Percentiles rank a stretch among this genome's conserved stretches.
Evolutionary conservation across 139 green algal genomes (phyloP).

Genomic region (Tetratostichococcus sp.): DNA sequence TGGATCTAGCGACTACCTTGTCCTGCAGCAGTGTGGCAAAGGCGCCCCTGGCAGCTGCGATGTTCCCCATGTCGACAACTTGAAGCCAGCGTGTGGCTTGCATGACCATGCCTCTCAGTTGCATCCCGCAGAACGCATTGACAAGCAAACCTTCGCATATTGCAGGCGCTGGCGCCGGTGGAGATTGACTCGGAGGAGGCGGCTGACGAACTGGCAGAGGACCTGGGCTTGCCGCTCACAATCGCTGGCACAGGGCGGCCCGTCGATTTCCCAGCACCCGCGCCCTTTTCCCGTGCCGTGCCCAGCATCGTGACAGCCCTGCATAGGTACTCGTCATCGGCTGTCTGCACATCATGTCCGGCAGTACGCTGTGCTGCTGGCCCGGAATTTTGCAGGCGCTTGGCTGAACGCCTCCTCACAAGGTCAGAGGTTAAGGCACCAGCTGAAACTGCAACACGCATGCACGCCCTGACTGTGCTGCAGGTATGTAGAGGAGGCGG

Average conservation of each 20-base stretch:
- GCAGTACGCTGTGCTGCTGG: too few relatives aligned
- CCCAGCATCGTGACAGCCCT: conserved; percentile 31
- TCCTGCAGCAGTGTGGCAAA: too few relatives aligned
- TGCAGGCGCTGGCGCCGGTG: neutral
- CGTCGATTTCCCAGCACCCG: conserved; percentile 25
- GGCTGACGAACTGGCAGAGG: conserved; percentile 20
- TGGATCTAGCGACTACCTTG: too few relatives aligned
- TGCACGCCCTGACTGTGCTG: too few relatives aligned
- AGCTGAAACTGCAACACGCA: too few relatives aligned
- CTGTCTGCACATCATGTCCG: too few relatives aligned
- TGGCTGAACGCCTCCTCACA: too few relatives aligned
- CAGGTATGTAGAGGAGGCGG: conserved; percentile 25
- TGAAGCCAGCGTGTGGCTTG: neutral
- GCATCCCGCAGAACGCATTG: too few relatives aligned
- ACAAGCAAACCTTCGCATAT: neutral
- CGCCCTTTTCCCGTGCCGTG: conserved; percentile 44
- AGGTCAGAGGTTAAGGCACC: too few relatives aligned
- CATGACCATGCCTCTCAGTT: neutral
- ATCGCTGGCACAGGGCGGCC: conserved; percentile 13
- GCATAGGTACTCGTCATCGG: conserved; percentile 24
- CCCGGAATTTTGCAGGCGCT: too few relatives aligned
- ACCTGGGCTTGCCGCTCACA: conserved; percentile 47
- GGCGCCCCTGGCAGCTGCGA: too few relatives aligned
- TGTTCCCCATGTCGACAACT: too few relatives aligned
- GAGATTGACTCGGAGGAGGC: conserved; percentile 14